Conservation (phyloP, 1,284 basidiomycete genomes). For the Dichomitus squalens region DNA sequence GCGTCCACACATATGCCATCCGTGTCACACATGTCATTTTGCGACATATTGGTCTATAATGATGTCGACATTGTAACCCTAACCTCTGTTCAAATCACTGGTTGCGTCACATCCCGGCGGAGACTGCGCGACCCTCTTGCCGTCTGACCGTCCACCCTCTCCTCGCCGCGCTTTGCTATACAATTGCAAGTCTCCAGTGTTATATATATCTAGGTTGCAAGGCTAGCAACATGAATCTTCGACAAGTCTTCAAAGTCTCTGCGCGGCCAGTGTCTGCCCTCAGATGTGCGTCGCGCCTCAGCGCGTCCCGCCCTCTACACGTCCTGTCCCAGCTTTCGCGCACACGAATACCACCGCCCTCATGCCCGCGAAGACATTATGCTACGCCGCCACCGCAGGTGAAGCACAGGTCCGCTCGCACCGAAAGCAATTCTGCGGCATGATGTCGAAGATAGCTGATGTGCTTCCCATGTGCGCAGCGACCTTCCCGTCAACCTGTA, state of each 20-base stretch:
- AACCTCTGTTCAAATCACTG: constrained; percentile 6
- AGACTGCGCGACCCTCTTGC: too few relatives aligned
- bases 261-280: not conserved
- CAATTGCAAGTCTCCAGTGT: too few relatives aligned
- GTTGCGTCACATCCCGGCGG: too few relatives aligned
- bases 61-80: constrained; percentile 10
- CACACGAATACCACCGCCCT: not conserved
- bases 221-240: not conserved
- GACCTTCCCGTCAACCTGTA: constrained; percentile 71
- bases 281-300: not conserved
- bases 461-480: constrained; percentile 23
- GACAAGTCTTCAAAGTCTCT: constrained; percentile 1
- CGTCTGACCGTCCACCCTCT: not conserved
- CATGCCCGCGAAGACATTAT: constrained; percentile 20
- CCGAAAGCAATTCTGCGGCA: constrained; percentile 18
- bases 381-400: constrained; percentile 37
- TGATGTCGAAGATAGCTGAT: constrained; percentile 8
- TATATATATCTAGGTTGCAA: too few relatives aligned
- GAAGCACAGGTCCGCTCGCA: constrained; percentile 29
- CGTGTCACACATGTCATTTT: not conserved
- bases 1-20: not conserved
- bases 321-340: not conserved
- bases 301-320: constrained; percentile 3
- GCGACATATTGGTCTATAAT: not conserved
- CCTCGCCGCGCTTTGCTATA: not conserved